Evolutionary conservation across 768 basidiomycete genomes (phyloP), one percentile per base, ranked within the genome.

Genomic region (Russula abietina): DNA sequence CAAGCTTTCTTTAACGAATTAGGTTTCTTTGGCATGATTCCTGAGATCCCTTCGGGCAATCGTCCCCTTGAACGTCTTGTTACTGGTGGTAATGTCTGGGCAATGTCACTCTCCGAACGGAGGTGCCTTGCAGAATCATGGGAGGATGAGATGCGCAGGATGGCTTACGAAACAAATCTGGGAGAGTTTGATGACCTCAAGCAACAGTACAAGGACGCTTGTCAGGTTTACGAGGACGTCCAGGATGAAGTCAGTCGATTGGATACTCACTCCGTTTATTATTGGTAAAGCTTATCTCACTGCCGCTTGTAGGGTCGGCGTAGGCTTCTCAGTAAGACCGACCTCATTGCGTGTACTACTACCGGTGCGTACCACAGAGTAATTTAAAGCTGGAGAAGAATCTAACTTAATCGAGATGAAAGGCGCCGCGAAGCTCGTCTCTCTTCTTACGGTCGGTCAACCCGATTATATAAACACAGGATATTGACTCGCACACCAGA

Each of bases 281-380:
- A 55, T n/a, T 16, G 17, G 38, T 49, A 7, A 14, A 36, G 36
- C 33, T 33, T 50, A 5, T 9, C 46, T 38, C 16, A 38, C 51
- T 64, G n/a, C n/a, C n/a, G n/a, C n/a, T n/a, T 38, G 45, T 65
- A 91, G 89, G 73, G 76, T 54, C 79, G 84, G 12, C 80, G 83
- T 0, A 76, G 77, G 5, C 72, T 91, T 7, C 75, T 92, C 6
- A 70, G 71, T 36, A 71, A 76, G 6, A 77, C 81, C 0, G 81
- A 88, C 67, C 77, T 92, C 22, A 81, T 91, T 51, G 90, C 86
- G 7, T 89, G 88, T 64, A 92, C 89, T 0, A 91, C 89, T 0
- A 89, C 84, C 24, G 88, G 87, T 86, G 69, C 2, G 70, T 61
- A 16, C 22, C 39, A 16, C 14, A 33, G 16, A 45, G 43, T 10